These are phyloP conservation scores for Opeltia flavorubescens DNA, from an alignment of 495 filamentous ascomycete genomes.

Conservation along the genomic window DNA sequence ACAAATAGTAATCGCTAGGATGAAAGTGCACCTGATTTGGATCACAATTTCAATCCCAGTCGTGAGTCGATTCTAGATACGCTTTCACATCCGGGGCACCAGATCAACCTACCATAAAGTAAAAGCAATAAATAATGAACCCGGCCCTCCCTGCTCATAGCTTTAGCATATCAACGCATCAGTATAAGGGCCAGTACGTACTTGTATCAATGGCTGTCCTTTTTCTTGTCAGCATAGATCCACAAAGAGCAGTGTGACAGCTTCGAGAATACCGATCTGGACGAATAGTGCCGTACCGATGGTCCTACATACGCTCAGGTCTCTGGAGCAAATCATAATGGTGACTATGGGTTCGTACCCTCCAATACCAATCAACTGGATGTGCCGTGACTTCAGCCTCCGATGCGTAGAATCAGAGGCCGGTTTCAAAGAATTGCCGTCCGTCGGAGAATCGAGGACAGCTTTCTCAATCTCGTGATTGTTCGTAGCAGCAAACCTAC, in stretches of 20 bases:
- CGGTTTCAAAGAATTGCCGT: constrained; percentile 7
- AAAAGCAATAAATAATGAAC: constrained; percentile 62
- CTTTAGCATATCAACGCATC: constrained; percentile 24
- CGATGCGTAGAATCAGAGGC: constrained; percentile 36
- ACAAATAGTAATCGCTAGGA: not conserved
- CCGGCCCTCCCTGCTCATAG: constrained; percentile 59
- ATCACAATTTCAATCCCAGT: not conserved
- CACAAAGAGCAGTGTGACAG: not conserved
- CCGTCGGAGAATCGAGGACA: constrained; percentile 4
- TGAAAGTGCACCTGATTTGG: not conserved
- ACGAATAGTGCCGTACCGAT: constrained; percentile 76
- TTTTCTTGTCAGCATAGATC: not conserved
- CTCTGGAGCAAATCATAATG: not conserved
- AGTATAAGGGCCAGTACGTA: not conserved
- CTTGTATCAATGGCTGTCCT: not conserved
- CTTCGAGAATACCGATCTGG: constrained; percentile 53
- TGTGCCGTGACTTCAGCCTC: constrained; percentile 49
- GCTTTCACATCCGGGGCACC: not conserved
- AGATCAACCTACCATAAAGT: constrained; percentile 42
- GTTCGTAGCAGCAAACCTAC: too few species aligned
- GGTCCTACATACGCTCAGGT: not conserved
- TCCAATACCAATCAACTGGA: constrained; percentile 63
- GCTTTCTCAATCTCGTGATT: too few species aligned
- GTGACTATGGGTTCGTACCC: constrained; percentile 21
- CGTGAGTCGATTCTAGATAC: not conserved